phyloP scores from a whole-genome alignment of 352 stramenopile species.

The Phytophthora aleatoria region DNA sequence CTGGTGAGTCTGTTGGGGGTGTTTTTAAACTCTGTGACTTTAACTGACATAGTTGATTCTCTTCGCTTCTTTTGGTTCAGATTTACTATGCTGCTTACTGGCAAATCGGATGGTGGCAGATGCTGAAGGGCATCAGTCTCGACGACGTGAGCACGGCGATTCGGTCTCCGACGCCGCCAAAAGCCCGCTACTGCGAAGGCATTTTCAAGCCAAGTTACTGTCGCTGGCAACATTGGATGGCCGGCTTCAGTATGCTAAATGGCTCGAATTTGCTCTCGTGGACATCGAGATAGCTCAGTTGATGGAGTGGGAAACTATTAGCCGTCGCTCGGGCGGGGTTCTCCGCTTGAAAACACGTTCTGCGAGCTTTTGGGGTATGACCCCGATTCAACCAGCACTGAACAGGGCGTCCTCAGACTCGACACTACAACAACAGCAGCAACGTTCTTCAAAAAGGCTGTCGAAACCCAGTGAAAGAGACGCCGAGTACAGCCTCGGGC shows the following conservation, averaged over 20 bases:
- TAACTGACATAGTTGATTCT: neutral
- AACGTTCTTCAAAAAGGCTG: conserved; percentile 2
- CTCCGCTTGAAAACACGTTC: conserved; percentile 22
- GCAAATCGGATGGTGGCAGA: conserved; percentile 44
- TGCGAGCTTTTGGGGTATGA: conserved; percentile 30
- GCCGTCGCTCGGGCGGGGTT: conserved; percentile 2
- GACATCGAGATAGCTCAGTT: conserved; percentile 44
- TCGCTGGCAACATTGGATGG: conserved; percentile 28
- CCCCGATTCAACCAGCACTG: conserved; percentile 27
- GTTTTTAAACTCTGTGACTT: neutral
- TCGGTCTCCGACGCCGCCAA: conserved; percentile 36
- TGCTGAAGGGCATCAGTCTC: conserved; percentile 13
- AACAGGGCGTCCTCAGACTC: conserved; percentile 32
- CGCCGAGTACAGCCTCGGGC: conserved; percentile 6
- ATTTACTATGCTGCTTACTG: conserved; percentile 57
- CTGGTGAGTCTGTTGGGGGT: conserved; percentile 35
- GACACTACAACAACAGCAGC: conserved; percentile 19
- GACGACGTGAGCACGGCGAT: conserved; percentile 9
- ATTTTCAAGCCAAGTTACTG: conserved; percentile 54
- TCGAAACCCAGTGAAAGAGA: conserved; percentile 3
- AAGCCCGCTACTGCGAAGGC: conserved; percentile 48
- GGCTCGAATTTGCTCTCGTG: conserved; percentile 38
- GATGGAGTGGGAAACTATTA: conserved; percentile 40
- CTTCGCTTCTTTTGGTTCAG: conserved; percentile 22
- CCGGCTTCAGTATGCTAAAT: conserved; percentile 39